These are phyloP conservation scores for Solanum hybrid DNA, from an alignment of 305 asterid species.

Conservation along the genomic window DNA sequence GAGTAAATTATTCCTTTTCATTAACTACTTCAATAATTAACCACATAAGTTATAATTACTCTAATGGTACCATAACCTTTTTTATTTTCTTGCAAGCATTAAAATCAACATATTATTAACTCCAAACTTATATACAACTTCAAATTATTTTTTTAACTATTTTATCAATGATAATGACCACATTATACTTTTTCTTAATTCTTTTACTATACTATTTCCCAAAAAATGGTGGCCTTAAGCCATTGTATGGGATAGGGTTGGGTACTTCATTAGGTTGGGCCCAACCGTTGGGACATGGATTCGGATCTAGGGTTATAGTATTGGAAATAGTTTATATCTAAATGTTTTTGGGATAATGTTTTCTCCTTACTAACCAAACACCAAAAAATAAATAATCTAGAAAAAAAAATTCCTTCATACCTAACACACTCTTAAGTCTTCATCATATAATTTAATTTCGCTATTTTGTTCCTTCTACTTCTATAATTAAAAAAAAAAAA, in stretches of 20 bases:
- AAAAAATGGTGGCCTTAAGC: neutral
- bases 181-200: too few species aligned
- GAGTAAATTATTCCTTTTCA: neutral
- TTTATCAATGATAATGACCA: neutral
- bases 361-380: neutral
- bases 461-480: neutral
- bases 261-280: neutral
- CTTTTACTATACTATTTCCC: neutral
- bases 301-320: neutral
- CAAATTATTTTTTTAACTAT: neutral
- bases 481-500: neutral
- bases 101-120: neutral
- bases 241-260: neutral
- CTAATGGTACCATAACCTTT: neutral
- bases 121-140: neutral
- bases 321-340: neutral
- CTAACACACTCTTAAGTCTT: neutral
- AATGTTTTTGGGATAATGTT: neutral
- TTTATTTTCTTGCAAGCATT: neutral
- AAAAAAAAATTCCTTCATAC: neutral
- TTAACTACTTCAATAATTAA: neutral
- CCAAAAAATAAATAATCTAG: neutral
- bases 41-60: neutral
- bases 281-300: neutral
- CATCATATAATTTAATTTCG: neutral